phyloP scores from a whole-genome alignment of 495 filamentous ascomycete species.

The Hyphodiscus hymeniophilus region DNA sequence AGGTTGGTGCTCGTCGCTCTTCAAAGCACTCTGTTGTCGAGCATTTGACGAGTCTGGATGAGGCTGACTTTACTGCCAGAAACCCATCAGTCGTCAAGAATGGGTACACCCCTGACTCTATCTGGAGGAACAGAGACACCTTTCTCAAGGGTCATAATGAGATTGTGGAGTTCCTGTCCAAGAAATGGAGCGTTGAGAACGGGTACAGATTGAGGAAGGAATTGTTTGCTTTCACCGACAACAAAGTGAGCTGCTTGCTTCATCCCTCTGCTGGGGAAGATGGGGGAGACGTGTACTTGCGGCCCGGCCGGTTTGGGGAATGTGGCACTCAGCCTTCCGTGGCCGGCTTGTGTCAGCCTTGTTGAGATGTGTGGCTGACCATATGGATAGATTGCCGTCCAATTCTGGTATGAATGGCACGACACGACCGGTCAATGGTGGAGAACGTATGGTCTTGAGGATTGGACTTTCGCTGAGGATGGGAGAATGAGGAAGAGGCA shows the following conservation, averaged over 20 bases:
- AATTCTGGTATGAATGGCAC: slow-evolving; percentile 90
- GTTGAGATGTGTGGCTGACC: no score
- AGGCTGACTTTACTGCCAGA: slow-evolving; percentile 26
- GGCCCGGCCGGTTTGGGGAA: no score
- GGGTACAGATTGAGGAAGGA: slow-evolving; percentile 79
- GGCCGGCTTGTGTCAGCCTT: no score
- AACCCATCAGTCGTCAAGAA: slow-evolving; percentile 55
- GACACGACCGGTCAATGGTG: slow-evolving; percentile 75
- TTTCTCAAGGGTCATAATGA: slow-evolving; percentile 63
- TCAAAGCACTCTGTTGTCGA: no score
- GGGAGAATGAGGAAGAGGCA: slow-evolving; percentile 79
- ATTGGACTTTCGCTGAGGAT: slow-evolving; percentile 80
- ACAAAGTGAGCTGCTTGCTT: slow-evolving; percentile 37
- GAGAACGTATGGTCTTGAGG: slow-evolving; percentile 82
- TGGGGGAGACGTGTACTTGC: background rate
- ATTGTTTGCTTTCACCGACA: slow-evolving; percentile 65
- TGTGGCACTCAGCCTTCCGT: no score
- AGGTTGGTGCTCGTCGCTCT: slow-evolving; percentile 27
- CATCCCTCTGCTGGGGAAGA: background rate
- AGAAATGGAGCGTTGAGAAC: slow-evolving; percentile 71
- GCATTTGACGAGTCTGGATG: background rate
- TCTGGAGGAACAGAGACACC: slow-evolving; percentile 73
- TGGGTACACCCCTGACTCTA: slow-evolving; percentile 67
- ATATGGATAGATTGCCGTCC: slow-evolving; percentile 57
- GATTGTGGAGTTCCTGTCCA: slow-evolving; percentile 63